A percentile compares a stretch with the other conserved stretches of the same genome.
Conservation (phyloP, 768 basidiomycete species). For the Pulveroboletus sp. region DNA sequence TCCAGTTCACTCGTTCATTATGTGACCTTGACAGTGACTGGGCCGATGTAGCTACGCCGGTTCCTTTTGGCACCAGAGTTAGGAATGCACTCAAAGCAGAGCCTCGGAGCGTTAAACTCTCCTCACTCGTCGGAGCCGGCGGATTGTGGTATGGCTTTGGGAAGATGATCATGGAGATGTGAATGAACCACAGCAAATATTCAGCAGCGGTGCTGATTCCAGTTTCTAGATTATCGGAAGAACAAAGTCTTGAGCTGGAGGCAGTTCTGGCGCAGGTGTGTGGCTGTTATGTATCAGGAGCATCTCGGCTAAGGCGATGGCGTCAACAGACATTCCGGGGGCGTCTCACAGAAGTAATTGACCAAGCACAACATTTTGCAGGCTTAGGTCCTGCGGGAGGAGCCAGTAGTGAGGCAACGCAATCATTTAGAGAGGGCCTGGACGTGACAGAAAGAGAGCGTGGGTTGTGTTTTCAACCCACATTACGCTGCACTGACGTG, state of each 20-base stretch:
- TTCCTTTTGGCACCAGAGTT: conserved; percentile 73
- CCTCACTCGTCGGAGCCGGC: conserved; percentile 80
- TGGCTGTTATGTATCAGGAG: conserved; percentile 8
- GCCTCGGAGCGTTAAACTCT: conserved; percentile 77
- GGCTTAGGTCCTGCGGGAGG: conserved; percentile 60
- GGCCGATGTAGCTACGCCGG: conserved; percentile 84
- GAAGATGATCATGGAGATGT: conserved; percentile 83
- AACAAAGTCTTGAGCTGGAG: conserved; percentile 69
- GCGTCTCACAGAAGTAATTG: conserved; percentile 75
- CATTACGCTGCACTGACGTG: conserved; percentile 5
- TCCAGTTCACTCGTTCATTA: background rate
- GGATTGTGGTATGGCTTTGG: conserved; percentile 94
- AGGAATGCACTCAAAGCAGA: conserved; percentile 88
- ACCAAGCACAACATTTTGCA: conserved; percentile 89
- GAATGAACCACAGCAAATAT: conserved; percentile 20
- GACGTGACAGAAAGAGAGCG: conserved; percentile 91
- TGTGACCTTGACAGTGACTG: conserved; percentile 57
- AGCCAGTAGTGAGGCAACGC: conserved; percentile 56
- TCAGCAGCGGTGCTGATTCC: background rate
- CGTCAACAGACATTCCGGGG: conserved; percentile 64
- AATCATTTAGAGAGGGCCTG: conserved; percentile 85
- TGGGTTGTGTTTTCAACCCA: conserved; percentile 40
- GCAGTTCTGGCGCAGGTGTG: conserved; percentile 65
- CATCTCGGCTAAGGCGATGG: background rate
- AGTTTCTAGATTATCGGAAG: conserved; percentile 64